Conservation (phyloP, 768 basidiomycete species). For the Xerocomus brunneocitrinus region DNA sequence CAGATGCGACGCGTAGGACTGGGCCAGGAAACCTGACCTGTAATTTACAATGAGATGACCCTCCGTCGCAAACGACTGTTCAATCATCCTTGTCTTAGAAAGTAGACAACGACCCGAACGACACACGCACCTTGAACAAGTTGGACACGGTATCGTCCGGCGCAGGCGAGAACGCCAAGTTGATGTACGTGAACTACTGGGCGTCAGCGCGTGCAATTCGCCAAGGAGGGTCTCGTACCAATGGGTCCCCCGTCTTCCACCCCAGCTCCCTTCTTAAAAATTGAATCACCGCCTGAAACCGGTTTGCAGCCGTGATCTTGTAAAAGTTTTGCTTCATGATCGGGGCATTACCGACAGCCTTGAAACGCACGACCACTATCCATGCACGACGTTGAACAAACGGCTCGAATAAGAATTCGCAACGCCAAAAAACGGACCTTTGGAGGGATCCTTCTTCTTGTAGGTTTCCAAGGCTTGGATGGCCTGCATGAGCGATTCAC, state of each 20-base stretch:
- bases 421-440: slow-evolving; percentile 44
- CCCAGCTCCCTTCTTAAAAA: slow-evolving; percentile 87
- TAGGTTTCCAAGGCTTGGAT: slow-evolving; percentile 77
- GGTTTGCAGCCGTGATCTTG: slow-evolving; percentile 92
- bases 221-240: slow-evolving; percentile 47
- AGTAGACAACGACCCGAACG: not conserved
- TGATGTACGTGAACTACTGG: slow-evolving; percentile 68
- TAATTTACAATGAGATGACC: slow-evolving; percentile 91
- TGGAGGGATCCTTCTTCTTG: slow-evolving; percentile 79
- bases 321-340: slow-evolving; percentile 99
- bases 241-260: slow-evolving; percentile 80
- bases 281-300: slow-evolving; percentile 92
- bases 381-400: not conserved
- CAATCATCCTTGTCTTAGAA: not conserved
- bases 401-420: not conserved
- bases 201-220: not conserved
- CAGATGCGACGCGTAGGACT: not conserved
- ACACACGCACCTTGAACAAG: slow-evolving; percentile 51
- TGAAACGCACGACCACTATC: slow-evolving; percentile 93
- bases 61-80: slow-evolving; percentile 80
- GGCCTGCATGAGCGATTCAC: slow-evolving; percentile 40
- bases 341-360: slow-evolving; percentile 94
- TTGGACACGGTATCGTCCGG: slow-evolving; percentile 74
- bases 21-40: slow-evolving; percentile 41
- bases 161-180: slow-evolving; percentile 70